Base-by-base conservation (phyloP, 2,329 filamentous ascomycete genomes). In the Aspergillus candidus region DNA sequence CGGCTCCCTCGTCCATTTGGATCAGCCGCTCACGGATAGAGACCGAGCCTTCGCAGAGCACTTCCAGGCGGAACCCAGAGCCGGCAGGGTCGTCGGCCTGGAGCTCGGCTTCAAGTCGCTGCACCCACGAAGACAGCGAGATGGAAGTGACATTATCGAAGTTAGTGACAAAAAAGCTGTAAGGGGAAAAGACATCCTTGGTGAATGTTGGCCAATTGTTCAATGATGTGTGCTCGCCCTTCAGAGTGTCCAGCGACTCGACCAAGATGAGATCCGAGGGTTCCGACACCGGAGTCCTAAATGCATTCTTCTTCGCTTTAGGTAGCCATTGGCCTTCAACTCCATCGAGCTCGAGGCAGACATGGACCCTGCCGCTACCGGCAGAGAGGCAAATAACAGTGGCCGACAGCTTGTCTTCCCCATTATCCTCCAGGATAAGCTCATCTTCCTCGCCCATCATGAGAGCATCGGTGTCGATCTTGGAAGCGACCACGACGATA, bases 311-410 rank as follows among this genome's bases (percentile, higher is more conserved):
- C 40, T 57, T 65, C 13, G 61, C 61, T 41, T 66, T 69, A 1
- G 80, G 79, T 6, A 83, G 70, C 80, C 80, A 84, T 54, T 79
- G 76, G 6, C 77, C 80, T 52, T 81, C 73, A 3, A 84, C 72
- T 0, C 79, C 80, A 40, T 82, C 76, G 29, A 82, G 59, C 51
- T 83, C 78, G 22, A 84, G 68, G 48, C 76, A 82, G 29, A 82
- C 61, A 50, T 81, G 76, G 6, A 83, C 68, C 43, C 76, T 70
- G 35, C 75, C 75, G 15, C 70, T 72, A 30, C 70, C 72, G 3
- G 77, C 81, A 12, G 77, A 70, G 8, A 84, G 59, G 55, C 77
- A 81, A 6, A 84, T 67, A 10, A 80, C 68, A 3, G 77, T 77
- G 22, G 74, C 72, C 3, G 78, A 79, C 14, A 82, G 54, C 4